Evolutionary conservation across 148 eudicot species (phyloP).

Genomic region (Hydrangea macrophylla): DNA sequence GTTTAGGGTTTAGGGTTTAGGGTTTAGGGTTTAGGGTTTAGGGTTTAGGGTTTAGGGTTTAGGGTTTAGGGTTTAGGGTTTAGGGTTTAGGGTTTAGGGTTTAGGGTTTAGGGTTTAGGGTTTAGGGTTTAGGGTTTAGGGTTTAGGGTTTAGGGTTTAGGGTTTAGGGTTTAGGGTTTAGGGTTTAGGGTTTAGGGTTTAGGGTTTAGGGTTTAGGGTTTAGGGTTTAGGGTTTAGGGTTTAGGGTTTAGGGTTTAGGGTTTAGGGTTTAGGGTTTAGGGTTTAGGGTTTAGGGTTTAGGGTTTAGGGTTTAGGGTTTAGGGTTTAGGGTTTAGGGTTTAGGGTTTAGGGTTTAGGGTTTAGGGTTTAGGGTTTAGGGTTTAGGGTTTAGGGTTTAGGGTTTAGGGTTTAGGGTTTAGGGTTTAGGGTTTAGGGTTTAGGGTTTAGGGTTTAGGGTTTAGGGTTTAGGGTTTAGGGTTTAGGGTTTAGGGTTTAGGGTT

Average conservation of each 20-base stretch:
- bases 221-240: constrained; percentile 17
- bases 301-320: constrained; percentile 12
- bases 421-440: constrained; percentile 17
- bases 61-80: constrained; percentile 20
- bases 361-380: constrained; percentile 15
- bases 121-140: constrained; percentile 15
- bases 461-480: constrained; percentile 19
- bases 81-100: constrained; percentile 15
- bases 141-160: constrained; percentile 19
- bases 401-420: constrained; percentile 12
- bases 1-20: constrained; percentile 28
- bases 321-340: constrained; percentile 8
- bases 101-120: constrained; percentile 15
- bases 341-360: constrained; percentile 1
- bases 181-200: constrained; percentile 7
- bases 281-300: constrained; percentile 14
- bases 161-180: constrained; percentile 11
- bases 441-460: constrained; percentile 15
- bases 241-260: constrained; percentile 16
- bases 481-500: constrained; percentile 16
- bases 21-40: constrained; percentile 26
- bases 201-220: constrained; percentile 12
- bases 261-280: constrained; percentile 16
- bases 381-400: constrained; percentile 14
- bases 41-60: constrained; percentile 31